Percentiles rank a stretch among this genome's conserved stretches.
Conservation (phyloP, 192 early-diverging fungal species). For the Ramicandelaber brevisporus region DNA sequence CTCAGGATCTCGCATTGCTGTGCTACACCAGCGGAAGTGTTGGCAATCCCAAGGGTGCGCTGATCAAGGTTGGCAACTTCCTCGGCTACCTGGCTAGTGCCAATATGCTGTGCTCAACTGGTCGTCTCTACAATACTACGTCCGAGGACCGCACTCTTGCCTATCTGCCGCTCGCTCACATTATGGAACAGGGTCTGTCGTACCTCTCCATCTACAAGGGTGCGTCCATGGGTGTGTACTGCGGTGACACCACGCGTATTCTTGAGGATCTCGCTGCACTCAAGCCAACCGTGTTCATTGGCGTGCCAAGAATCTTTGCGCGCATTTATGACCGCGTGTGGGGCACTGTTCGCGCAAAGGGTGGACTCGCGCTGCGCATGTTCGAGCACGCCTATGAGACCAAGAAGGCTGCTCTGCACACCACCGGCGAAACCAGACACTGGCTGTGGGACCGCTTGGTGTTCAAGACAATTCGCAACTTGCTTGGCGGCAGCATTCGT, state of each 20-base stretch:
- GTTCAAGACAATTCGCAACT: conserved; percentile 59
- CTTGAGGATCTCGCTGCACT: conserved; percentile 50
- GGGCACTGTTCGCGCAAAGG: conserved; percentile 65
- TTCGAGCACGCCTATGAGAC: conserved; percentile 48
- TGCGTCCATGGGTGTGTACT: conserved; percentile 25
- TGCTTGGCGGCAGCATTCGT: conserved; percentile 66
- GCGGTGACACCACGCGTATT: conserved; percentile 31
- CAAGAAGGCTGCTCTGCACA: conserved; percentile 41
- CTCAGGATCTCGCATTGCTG: conserved; percentile 38
- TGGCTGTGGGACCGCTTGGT: conserved; percentile 50
- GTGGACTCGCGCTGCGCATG: conserved; percentile 36
- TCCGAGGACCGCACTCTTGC: conserved; percentile 34
- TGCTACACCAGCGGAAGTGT: conserved; percentile 79
- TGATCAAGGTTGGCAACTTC: conserved; percentile 60
- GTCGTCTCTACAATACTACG: conserved; percentile 16
- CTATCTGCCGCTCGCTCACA: conserved; percentile 71
- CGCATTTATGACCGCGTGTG: conserved; percentile 72
- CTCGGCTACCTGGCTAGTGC: conserved; percentile 15
- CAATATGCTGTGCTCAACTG: no score
- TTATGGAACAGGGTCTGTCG: conserved; percentile 63
- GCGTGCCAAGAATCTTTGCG: conserved; percentile 68
- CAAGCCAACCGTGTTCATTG: conserved; percentile 42
- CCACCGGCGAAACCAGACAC: conserved; percentile 8
- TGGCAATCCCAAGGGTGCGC: conserved; percentile 83
- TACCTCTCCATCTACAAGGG: conserved; percentile 29